Evolutionary conservation across 1,284 basidiomycete genomes (phyloP), one percentile per base, ranked within the genome.

Genomic region (Pseudozyma tsukubaensis): DNA sequence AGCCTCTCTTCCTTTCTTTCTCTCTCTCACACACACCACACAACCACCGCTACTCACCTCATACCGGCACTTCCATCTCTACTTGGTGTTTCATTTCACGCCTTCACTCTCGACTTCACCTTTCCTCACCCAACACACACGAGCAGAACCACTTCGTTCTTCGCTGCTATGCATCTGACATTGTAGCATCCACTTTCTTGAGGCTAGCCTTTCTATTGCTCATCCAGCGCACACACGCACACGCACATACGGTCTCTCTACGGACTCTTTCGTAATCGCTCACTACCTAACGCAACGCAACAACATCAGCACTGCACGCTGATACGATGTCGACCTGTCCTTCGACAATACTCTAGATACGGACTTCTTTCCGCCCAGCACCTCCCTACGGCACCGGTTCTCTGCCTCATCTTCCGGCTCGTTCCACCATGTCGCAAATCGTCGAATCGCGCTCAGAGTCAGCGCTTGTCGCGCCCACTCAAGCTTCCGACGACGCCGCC

Each of bases 111-210:
- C 14, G 9, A 37, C 36, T 14, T 37, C 36, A 37, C 8, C 36
- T 42, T 19, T 34, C 24, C 5, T 16, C 34, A 62, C n/a, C 18
- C n/a, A 19, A 47, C 44, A 12, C 32, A 16, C 37, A 35, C 49
- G 10, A 34, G 36, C 54, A 45, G 4, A 4, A 45, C 43, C 4
- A 21, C 43, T 13, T 45, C 43, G 7, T 45, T 45, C 52, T 18
- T 52, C 32, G 49, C 56, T 69, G 66, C 56, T 63, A 69, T 69
- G 66, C 60, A 59, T 63, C 32, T 59, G 43, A 16, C 44, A 18
- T 59, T 50, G 35, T 69, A 69, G 66, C 66, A 51, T 63, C 37
- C 13, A 49, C 59, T 59, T 69, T 63, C 16, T 50, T 52, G 59
- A 52, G 53, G 66, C 66, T 52, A 35, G 49, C 24, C 35, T 37